Evolutionary conservation across 2,329 filamentous ascomycete genomes (phyloP), one percentile per base, ranked within the genome.

Genomic region (Fusarium robinianum): DNA sequence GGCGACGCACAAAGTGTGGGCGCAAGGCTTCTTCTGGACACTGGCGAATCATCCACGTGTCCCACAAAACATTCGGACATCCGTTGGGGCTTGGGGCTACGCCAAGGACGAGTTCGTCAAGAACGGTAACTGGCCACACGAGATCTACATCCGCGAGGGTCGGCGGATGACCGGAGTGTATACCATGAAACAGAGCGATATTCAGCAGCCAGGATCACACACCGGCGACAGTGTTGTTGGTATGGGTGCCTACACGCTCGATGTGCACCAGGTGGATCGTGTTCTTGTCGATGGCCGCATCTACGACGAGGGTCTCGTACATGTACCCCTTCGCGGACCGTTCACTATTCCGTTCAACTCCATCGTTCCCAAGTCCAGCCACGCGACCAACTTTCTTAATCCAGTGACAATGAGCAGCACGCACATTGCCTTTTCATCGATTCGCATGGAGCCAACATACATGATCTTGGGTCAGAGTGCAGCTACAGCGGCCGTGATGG

Each of bases 361-460:
- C 3, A 49, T 53, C 18, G 19, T 53, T 14, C 51, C 51, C 8
- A 41, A 47, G 8, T 34, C 41, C 4, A 14, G 12, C 5, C 31
- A 53, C 6, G 46, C 50, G 5, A 36, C 44, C 6, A 53, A 53
- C 17, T 53, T 53, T 18, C 45, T 53, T 9, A 53, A 53, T 15
- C 51, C 51, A 6, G 51, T 53, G 5, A 53, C 51, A 3, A 31
- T 53, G 33, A 53, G 51, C 11, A 41, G 46, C 7, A 51, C 46
- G 3, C 51, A 55, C n/a, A 36, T 55, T 23, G 51, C 51, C 2
- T 35, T 44, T 5, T 55, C 51, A 1, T 46, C 51, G 2, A 48
- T 55, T 7, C 51, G 51, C 4, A 55, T 55, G 51, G 51, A 55
- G 26, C 51, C 51, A 3, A 54, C 47, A 2, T 55, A 55, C 2